Evolutionary conservation across 164 flowering plant species (phyloP), one percentile per base, ranked within the genome.

Genomic region (Warburgia ugandensis): DNA sequence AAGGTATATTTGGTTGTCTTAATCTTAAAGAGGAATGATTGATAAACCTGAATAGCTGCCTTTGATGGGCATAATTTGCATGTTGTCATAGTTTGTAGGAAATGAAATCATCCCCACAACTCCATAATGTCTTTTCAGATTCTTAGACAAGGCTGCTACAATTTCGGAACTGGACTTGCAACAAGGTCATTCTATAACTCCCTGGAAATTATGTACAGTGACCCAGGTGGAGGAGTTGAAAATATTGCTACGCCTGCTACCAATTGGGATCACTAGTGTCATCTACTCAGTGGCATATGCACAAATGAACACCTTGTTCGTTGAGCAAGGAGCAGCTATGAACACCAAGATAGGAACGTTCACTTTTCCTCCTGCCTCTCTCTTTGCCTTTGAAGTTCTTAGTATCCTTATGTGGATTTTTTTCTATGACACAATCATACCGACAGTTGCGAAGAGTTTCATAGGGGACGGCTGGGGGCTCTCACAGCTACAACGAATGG

Each of bases 201-300:
- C 53, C n/a, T 73, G 77, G 77, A 66, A 45, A 19, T 72, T 69
- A 13, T 73, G 72, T 67, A 69, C 65, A 1, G 69, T 73, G 8
- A 73, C 74, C 44, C 71, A 69, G 55, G 74, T 73, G 4, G 77
- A 73, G 50, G 74, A 73, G 54, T 58, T 69, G 31, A 73, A 73
- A 43, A 42, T 65, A 9, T 20, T 73, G 4, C 7, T 73, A 4
- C 45, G 74, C 42, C 28, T 73, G 44, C 70, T 73, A 38, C 77
- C 77, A 12, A 50, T 69, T 23, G 69, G 74, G 77, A 64, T 71
- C 4, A 54, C 62, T 1, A 74, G 74, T 39, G 69, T 73, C 26
- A 33, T 69, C 26, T 69, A 69, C 52, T 29, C 74, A 6, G 52
- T 69, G 1, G 77, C 66, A 5, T 69, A 73, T 29, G 53, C 69